Base-by-base conservation (phyloP, 192 early-diverging fungal species). In the Coemansia sp. region DNA sequence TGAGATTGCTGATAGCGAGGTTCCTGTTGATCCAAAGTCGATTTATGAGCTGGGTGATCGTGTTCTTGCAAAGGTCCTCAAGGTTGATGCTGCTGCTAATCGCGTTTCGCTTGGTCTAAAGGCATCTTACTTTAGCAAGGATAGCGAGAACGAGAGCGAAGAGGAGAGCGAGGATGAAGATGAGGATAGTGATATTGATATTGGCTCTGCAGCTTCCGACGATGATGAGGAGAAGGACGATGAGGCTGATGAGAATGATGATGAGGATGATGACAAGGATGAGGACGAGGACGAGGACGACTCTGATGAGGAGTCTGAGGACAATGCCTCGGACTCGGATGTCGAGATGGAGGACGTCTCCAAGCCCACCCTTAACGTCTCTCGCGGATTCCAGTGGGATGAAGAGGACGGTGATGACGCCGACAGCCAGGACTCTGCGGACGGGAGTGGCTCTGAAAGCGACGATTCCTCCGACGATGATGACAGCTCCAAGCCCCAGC, bases 11-110 rank as follows among this genome's bases (percentile, higher is more conserved):
- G 93, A 95, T 70, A 85, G 81, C 43, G 79, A 76, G n/a, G 78
- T 85, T 23, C 80, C 79, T 1, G 81, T 84, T 30, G 75, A 92
- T 19, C 78, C 80, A 11, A 80, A 81, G 51, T 34, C 58, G 13
- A 59, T 96, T 34, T 96, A 92, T 55, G 66, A 80, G 47, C 70
- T 90, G 17, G 93, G 93, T 25, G 91, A 95, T 57, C 78, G 82
- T 3, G 91, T 95, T 20, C 86, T 87, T 51, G 90, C 88, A 20
- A 78, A 80, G 44, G 82, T 95, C 22, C 73, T 93, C 34, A 83
- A 84, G 38, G 83, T 91, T 23, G 84, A 93, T 55, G 33, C 58
- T 13, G 78, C 78, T 50, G 87, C 81, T 56, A 81, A 85, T 45
- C 74, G 81, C 10, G 64, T 93, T 20, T 77, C 78, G 4, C 82